Percentiles rank a stretch among this genome's conserved stretches.
Evolutionary conservation across 1,284 basidiomycete species (phyloP).

Genomic region (Ceratobasidium sp.): DNA sequence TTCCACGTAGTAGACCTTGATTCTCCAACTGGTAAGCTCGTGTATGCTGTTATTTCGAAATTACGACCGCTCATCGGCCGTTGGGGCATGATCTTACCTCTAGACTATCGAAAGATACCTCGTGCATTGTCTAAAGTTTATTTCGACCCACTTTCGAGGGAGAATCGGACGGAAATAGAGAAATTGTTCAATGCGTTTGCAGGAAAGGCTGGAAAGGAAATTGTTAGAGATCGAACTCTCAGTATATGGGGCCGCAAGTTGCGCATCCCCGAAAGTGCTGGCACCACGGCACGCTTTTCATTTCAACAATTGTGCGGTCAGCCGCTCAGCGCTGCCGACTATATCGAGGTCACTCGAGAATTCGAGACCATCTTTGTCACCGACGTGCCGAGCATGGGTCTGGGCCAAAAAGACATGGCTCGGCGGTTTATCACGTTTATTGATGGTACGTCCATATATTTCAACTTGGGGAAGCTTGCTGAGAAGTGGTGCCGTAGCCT

Average conservation of each 20-base stretch:
- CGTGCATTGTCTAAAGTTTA: slow-evolving; percentile 92
- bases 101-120: slow-evolving; percentile 92
- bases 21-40: slow-evolving; percentile 82
- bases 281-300: slow-evolving; percentile 78
- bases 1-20: slow-evolving; percentile 92
- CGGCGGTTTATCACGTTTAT: slow-evolving; percentile 97
- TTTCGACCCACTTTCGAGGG: slow-evolving; percentile 76
- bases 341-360: slow-evolving; percentile 88
- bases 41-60: background rate
- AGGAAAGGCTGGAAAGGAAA: slow-evolving; percentile 59
- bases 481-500: slow-evolving; percentile 60
- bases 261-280: slow-evolving; percentile 76
- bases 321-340: slow-evolving; percentile 93
- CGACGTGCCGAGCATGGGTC: slow-evolving; percentile 87
- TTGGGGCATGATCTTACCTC: background rate
- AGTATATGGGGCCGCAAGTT: slow-evolving; percentile 90
- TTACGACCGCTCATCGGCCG: background rate
- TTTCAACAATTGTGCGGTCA: slow-evolving; percentile 90
- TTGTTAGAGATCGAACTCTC: slow-evolving; percentile 71
- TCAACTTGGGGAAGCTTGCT: background rate
- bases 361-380: slow-evolving; percentile 90
- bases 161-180: slow-evolving; percentile 72
- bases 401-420: slow-evolving; percentile 89
- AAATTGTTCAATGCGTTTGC: slow-evolving; percentile 84
- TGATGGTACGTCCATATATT: slow-evolving; percentile 66